phyloP scores from a whole-genome alignment of 345 rosid genomes.

The Euphorbia peplus region DNA sequence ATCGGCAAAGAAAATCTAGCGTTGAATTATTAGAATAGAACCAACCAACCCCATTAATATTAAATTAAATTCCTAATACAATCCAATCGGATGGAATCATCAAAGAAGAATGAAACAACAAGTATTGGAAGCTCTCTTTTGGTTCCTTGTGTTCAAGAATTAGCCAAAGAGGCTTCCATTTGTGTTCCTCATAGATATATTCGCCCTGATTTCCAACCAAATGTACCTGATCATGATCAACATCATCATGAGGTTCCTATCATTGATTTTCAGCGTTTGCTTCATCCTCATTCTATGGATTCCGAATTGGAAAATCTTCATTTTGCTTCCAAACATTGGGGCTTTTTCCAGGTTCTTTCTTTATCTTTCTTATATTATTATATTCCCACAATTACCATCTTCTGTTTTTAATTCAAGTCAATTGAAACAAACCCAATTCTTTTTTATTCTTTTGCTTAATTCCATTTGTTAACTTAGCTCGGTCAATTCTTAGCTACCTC shows the following conservation, averaged over 20 bases:
- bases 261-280: conserved; percentile 12
- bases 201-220: not conserved
- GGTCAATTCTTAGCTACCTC: too few relatives aligned
- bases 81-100: too few relatives aligned
- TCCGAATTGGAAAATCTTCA: conserved; percentile 7
- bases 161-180: not conserved
- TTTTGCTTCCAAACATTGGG: not conserved
- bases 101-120: too few relatives aligned
- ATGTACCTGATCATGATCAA: not conserved
- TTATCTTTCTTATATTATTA: not conserved
- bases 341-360: not conserved
- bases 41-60: too few relatives aligned
- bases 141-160: conserved; percentile 19
- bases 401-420: too few relatives aligned
- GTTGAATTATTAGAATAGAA: too few relatives aligned
- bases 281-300: not conserved
- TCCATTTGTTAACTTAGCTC: too few relatives aligned
- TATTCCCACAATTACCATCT: too few relatives aligned
- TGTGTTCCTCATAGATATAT: conserved; percentile 9
- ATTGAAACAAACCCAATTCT: too few relatives aligned
- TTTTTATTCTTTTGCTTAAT: too few relatives aligned
- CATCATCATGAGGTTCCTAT: conserved; percentile 2
- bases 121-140: conserved; percentile 1
- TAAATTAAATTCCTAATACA: too few relatives aligned
- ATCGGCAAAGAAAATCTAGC: too few relatives aligned